Conservation (phyloP, 2,329 filamentous ascomycete species). For the Lomentospora prolificans region DNA sequence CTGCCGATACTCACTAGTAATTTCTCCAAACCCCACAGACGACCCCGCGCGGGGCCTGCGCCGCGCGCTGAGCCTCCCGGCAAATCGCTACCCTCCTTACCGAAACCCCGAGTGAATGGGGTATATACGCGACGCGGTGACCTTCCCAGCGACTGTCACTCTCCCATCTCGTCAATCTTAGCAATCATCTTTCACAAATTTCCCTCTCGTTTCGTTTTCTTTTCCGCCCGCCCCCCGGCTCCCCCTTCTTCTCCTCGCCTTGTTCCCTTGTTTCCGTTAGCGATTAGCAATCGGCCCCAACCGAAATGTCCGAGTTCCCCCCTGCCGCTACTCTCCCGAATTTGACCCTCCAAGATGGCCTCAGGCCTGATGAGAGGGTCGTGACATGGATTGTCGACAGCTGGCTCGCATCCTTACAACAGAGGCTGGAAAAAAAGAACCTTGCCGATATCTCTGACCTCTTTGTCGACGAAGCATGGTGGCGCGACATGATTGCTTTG, state of each 20-base stretch:
- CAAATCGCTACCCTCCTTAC: no score
- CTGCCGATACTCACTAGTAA: no score
- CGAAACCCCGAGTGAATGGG: no score
- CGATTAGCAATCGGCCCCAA: not conserved
- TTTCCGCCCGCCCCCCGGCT: not conserved
- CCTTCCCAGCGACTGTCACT: no score
- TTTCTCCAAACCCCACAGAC: no score
- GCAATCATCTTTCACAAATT: no score
- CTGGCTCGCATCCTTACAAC: slow-evolving; percentile 8
- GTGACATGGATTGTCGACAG: not conserved
- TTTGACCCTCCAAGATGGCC: not conserved
- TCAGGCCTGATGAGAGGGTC: not conserved
- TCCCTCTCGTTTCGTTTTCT: not conserved
- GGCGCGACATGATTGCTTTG: slow-evolving; percentile 18
- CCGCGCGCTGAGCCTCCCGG: no score
- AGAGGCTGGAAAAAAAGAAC: slow-evolving; percentile 4
- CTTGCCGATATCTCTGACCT: slow-evolving; percentile 11
- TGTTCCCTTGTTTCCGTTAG: not conserved
- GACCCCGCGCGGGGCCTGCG: no score
- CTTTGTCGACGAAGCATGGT: slow-evolving; percentile 19
- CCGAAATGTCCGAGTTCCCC: slow-evolving; percentile 6
- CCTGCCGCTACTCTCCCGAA: not conserved
- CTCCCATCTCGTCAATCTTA: no score
- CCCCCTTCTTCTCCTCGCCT: not conserved
- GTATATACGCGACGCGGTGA: no score